A percentile compares a stretch with the other conserved stretches of the same genome.
Evolutionary conservation across 495 filamentous ascomycete species (phyloP).

Genomic region (Astrocystis sublimbata): DNA sequence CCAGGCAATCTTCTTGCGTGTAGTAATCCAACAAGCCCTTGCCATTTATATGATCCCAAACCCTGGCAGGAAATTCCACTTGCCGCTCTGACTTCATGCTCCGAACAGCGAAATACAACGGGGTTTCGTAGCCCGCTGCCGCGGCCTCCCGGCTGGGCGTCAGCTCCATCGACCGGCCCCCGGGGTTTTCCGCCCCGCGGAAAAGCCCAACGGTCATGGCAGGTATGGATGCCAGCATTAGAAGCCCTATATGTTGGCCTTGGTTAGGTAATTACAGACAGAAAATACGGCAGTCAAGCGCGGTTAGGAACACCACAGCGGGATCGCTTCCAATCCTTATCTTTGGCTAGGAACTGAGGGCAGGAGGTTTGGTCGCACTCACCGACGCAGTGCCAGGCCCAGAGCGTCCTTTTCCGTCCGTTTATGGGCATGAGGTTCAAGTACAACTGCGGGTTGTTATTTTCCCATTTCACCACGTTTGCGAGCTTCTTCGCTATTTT

Average conservation of each 20-base stretch:
- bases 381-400: not conserved
- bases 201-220: too few species aligned
- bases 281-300: not conserved
- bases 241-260: too few species aligned
- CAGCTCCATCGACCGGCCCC: not conserved
- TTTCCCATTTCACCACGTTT: not conserved
- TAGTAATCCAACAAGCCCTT: not conserved
- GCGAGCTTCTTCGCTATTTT: not conserved
- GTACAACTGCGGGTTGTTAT: not conserved
- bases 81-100: too few species aligned
- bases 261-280: not conserved
- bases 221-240: constrained; percentile 11
- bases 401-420: not conserved
- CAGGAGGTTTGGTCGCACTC: not conserved
- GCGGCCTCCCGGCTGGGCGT: not conserved
- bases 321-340: too few species aligned
- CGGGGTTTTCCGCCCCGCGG: too few species aligned
- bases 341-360: too few species aligned
- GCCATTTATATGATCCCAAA: not conserved
- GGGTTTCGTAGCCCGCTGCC: not conserved
- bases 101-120: not conserved
- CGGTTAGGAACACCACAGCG: too few species aligned
- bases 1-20: not conserved
- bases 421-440: not conserved
- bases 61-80: not conserved